Evolutionary conservation across 2,329 filamentous ascomycete genomes (phyloP).

Genomic region (Talaromyces sp.): DNA sequence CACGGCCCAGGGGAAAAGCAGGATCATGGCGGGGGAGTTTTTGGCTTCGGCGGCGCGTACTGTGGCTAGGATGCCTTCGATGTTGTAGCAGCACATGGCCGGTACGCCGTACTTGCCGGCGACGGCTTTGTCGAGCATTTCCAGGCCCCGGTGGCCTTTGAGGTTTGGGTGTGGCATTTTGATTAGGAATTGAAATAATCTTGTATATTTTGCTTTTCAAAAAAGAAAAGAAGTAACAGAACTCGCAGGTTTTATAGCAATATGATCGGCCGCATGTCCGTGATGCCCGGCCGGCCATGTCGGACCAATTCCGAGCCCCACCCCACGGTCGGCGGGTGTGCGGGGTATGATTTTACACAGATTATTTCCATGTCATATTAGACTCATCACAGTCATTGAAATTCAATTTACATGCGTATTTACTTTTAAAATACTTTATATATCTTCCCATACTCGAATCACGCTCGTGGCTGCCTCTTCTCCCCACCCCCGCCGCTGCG

Average conservation of each 20-base stretch:
- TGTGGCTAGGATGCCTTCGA: slow-evolving; percentile 64
- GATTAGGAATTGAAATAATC: background rate
- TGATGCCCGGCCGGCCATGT: background rate
- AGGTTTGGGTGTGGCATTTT: slow-evolving; percentile 33
- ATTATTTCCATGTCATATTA: background rate
- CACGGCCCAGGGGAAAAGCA: slow-evolving; percentile 69
- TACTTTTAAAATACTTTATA: background rate
- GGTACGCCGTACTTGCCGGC: slow-evolving; percentile 54
- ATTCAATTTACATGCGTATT: background rate
- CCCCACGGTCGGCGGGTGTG: background rate
- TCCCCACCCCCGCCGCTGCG: slow-evolving; percentile 26
- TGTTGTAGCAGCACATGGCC: slow-evolving; percentile 61
- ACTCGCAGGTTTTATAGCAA: background rate
- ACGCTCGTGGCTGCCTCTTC: slow-evolving; percentile 25
- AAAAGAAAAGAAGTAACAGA: background rate
- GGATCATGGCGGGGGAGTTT: slow-evolving; percentile 62
- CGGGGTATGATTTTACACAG: no score
- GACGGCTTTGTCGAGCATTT: slow-evolving; percentile 53
- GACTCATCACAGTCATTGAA: background rate
- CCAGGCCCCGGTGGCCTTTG: slow-evolving; percentile 46
- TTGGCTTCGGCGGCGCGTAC: slow-evolving; percentile 64
- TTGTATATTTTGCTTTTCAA: background rate
- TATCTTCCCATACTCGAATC: slow-evolving; percentile 25
- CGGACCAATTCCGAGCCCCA: slow-evolving; percentile 7
- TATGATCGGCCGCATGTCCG: background rate